These are phyloP conservation scores for Dalbergia cochinchinensis DNA, from an alignment of 306 rosid genomes.

Conservation along the genomic window DNA sequence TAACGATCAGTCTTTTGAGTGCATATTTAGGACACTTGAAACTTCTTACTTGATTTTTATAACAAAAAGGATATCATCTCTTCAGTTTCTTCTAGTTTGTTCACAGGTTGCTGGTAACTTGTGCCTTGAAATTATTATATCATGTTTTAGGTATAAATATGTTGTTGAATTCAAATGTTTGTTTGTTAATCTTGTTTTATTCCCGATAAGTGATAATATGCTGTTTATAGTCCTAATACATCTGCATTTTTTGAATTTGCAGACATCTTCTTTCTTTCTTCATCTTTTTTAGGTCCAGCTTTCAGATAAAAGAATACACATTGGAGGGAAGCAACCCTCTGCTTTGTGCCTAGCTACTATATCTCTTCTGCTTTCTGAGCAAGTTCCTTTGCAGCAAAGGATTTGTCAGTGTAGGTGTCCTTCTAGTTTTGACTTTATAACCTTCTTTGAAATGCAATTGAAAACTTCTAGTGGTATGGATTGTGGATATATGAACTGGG, in stretches of 20 bases:
- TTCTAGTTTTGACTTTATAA: conserved; percentile 41
- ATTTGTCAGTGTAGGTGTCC: conserved; percentile 77
- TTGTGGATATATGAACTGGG: conserved; percentile 39
- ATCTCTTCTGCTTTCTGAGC: conserved; percentile 80
- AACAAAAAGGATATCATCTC: background rate
- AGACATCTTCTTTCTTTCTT: conserved; percentile 90
- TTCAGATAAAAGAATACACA: conserved; percentile 75
- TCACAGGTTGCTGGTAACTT: conserved; percentile 8
- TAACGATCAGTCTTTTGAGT: conserved; percentile 3
- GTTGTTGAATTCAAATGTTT: background rate
- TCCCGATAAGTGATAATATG: conserved; percentile 5
- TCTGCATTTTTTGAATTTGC: conserved; percentile 52
- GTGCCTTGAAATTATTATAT: conserved; percentile 6
- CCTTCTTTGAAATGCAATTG: conserved; percentile 36
- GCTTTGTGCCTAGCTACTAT: conserved; percentile 30
- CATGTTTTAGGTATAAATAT: conserved; percentile 26
- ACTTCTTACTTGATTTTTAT: background rate
- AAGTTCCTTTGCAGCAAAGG: conserved; percentile 79
- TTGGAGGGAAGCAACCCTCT: conserved; percentile 88
- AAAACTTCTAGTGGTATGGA: conserved; percentile 9
- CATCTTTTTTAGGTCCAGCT: conserved; percentile 88
- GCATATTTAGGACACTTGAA: background rate
- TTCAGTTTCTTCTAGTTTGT: conserved; percentile 8
- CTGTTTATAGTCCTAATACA: conserved; percentile 42
- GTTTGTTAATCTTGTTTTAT: conserved; percentile 15